These are phyloP conservation scores for Colletotrichum sp. DNA, from an alignment of 2,329 filamentous ascomycete species.

Conservation along the genomic window DNA sequence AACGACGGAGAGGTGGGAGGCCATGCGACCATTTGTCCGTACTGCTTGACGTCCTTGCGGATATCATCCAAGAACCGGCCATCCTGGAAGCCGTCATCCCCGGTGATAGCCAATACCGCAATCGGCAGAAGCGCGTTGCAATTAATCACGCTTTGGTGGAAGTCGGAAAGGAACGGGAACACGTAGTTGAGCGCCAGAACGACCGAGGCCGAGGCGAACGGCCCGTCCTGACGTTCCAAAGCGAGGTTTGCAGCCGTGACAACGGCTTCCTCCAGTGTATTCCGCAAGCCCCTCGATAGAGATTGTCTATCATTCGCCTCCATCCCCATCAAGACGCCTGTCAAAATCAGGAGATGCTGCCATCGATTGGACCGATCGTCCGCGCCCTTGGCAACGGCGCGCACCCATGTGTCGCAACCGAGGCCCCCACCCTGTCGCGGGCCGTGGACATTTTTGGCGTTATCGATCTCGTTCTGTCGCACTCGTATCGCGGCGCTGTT, in stretches of 20 bases:
- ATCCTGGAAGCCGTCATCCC: conserved; percentile 75
- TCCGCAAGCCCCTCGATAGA: conserved; percentile 68
- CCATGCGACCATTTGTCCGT: conserved; percentile 69
- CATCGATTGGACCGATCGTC: conserved; percentile 70
- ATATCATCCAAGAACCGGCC: conserved; percentile 77
- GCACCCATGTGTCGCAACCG: conserved; percentile 58
- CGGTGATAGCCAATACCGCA: conserved; percentile 70
- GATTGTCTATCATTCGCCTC: conserved; percentile 67
- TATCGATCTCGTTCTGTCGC: conserved; percentile 51
- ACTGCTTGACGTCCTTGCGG: conserved; percentile 67
- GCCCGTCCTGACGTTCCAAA: conserved; percentile 54
- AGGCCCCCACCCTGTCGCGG: conserved; percentile 47
- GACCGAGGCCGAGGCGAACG: conserved; percentile 55
- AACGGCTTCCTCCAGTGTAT: conserved; percentile 74
- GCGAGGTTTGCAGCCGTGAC: conserved; percentile 80
- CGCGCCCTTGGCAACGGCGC: conserved; percentile 61
- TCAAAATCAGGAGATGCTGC: conserved; percentile 84
- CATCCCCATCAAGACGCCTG: conserved; percentile 79
- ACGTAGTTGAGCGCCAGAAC: conserved; percentile 78
- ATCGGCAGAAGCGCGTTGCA: conserved; percentile 75
- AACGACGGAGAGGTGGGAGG: conserved; percentile 64
- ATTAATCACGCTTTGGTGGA: conserved; percentile 63
- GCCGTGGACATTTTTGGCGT: conserved; percentile 27
- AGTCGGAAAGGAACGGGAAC: conserved; percentile 72
- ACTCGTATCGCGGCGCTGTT: conserved; percentile 68